phyloP scores from a whole-genome alignment of 1,284 basidiomycete genomes.

The Tilletia caries region DNA sequence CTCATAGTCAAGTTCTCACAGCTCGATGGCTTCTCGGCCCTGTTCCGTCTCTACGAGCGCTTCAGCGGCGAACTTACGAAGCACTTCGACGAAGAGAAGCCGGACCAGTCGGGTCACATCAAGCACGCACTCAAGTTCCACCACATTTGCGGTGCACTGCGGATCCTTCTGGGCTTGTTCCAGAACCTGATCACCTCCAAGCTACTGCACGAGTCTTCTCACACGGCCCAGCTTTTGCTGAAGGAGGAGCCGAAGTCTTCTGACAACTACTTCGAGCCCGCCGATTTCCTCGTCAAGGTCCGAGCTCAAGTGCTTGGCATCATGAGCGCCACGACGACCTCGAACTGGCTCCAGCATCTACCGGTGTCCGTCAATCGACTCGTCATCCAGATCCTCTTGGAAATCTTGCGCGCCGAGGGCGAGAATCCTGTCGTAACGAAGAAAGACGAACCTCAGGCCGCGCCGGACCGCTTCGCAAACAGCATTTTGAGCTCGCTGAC shows the following conservation, averaged over 20 bases:
- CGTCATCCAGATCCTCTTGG: constrained; percentile 73
- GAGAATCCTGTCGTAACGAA: constrained; percentile 20
- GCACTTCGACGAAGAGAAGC: constrained; percentile 58
- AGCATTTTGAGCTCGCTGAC: constrained; percentile 8
- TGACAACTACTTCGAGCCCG: constrained; percentile 67
- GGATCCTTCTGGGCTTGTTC: constrained; percentile 75
- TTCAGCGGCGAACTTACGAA: constrained; percentile 65
- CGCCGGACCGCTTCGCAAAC: neutral
- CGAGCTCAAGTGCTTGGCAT: constrained; percentile 70
- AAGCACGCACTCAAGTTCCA: constrained; percentile 53
- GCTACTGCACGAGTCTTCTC: constrained; percentile 76
- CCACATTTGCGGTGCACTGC: constrained; percentile 75
- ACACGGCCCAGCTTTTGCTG: constrained; percentile 63
- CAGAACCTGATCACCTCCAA: constrained; percentile 73
- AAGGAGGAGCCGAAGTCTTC: constrained; percentile 65
- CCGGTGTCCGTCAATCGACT: constrained; percentile 61
- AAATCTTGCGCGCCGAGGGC: constrained; percentile 74
- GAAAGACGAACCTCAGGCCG: constrained; percentile 21
- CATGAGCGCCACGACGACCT: constrained; percentile 72
- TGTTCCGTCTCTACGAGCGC: constrained; percentile 64
- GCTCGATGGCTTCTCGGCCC: constrained; percentile 68
- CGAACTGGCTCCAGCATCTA: constrained; percentile 75
- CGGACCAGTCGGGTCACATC: constrained; percentile 21
- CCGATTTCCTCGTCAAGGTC: constrained; percentile 78
- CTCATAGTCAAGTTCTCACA: constrained; percentile 73